phyloP scores from a whole-genome alignment of 106 monocot genomes.

The Dioscorea alata region DNA sequence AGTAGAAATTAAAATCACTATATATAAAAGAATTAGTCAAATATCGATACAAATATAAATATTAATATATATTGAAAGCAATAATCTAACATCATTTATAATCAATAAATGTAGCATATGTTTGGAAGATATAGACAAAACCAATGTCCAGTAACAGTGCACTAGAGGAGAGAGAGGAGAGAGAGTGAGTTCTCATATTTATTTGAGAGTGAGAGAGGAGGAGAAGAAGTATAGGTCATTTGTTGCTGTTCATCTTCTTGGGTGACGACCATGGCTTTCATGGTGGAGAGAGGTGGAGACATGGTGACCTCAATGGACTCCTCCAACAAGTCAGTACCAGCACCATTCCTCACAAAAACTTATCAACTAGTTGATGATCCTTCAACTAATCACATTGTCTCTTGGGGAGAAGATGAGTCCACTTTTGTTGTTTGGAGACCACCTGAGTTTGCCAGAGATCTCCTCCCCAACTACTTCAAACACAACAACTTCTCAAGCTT shows the following conservation, averaged over 20 bases:
- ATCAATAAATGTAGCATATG: not conserved
- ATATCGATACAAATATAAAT: not conserved
- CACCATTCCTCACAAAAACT: conserved; percentile 86
- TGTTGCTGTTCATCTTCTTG: not conserved
- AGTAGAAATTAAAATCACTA: not conserved
- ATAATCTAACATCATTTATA: too few species aligned
- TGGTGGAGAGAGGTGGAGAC: conserved; percentile 53
- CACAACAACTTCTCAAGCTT: conserved; percentile 99
- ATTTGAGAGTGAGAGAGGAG: not conserved
- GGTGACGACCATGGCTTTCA: conserved; percentile 35
- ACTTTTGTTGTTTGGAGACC: conserved; percentile 91
- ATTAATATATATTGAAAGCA: not conserved
- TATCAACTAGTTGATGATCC: conserved; percentile 88
- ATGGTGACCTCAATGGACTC: conserved; percentile 46
- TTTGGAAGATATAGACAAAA: not conserved
- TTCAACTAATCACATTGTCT: conserved; percentile 81
- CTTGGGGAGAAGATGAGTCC: conserved; percentile 74
- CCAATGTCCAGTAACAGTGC: not conserved
- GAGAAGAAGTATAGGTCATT: not conserved
- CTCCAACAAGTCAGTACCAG: conserved; percentile 61
- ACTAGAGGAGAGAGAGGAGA: not conserved
- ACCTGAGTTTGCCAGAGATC: conserved; percentile 77
- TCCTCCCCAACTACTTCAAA: conserved; percentile 94
- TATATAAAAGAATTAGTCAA: not conserved
- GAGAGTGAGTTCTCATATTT: conserved; percentile 7